These are phyloP conservation scores for Gnomoniopsis sp. DNA, from an alignment of 2,329 filamentous ascomycete species.

Conservation along the genomic window DNA sequence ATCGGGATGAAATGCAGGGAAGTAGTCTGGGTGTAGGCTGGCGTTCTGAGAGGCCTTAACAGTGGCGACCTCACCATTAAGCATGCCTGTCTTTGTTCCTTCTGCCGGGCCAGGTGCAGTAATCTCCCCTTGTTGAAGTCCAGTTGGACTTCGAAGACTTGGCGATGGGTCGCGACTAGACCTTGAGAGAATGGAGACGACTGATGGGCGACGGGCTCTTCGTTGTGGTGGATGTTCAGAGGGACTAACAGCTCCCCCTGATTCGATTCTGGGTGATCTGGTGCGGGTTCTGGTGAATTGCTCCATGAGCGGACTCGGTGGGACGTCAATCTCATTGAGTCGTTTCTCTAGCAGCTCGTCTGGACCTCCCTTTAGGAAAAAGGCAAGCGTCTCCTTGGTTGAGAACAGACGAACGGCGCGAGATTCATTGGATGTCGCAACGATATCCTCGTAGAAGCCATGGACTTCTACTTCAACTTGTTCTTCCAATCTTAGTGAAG, in stretches of 20 bases:
- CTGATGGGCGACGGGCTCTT: not conserved
- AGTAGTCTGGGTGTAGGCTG: not conserved
- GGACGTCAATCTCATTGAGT: not conserved
- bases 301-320: not conserved
- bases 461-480: not conserved
- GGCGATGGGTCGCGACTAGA: not conserved
- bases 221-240: not conserved
- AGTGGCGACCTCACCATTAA: not conserved
- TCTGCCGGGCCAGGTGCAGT: not conserved
- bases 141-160: not conserved
- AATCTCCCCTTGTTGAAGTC: not conserved
- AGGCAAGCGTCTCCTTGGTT: not conserved
- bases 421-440: not conserved
- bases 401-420: not conserved
- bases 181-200: too few species aligned
- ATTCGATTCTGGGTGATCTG: not conserved
- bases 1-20: not conserved
- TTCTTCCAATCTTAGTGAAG: not conserved
- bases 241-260: not conserved
- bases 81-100: not conserved
- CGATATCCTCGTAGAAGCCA: not conserved
- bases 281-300: not conserved
- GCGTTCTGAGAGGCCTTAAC: too few species aligned
- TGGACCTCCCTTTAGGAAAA: not conserved
- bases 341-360: not conserved